These are phyloP conservation scores for Eremochloa ophiuroides DNA, from an alignment of 176 grass and related monocot species.

Conservation along the genomic window DNA sequence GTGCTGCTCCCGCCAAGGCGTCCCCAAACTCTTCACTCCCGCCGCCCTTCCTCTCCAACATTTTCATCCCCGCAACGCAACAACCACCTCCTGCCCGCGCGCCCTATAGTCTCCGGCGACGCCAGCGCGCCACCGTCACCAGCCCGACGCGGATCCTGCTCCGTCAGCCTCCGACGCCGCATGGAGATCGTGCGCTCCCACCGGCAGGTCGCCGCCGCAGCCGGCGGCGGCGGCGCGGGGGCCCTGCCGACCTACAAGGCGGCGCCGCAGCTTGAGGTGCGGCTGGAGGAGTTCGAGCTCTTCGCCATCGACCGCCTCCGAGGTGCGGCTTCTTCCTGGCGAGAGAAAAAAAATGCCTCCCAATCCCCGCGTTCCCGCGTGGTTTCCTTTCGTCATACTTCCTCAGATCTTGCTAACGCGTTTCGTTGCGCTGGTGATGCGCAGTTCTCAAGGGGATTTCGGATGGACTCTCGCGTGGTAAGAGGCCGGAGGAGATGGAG, in stretches of 20 bases:
- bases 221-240: not conserved
- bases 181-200: constrained; percentile 96
- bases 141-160: not conserved
- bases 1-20: constrained; percentile 23
- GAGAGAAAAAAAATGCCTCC: not conserved
- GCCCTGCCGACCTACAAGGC: constrained; percentile 66
- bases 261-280: constrained; percentile 76
- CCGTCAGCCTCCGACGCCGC: not conserved
- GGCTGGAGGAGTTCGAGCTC: constrained; percentile 89
- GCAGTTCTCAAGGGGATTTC: constrained; percentile 87
- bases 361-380: not conserved
- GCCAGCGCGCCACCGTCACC: not conserved
- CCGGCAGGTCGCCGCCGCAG: constrained; percentile 34
- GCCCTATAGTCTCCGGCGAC: not conserved
- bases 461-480: constrained; percentile 81
- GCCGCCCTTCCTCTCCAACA: not conserved
- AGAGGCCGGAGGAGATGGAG: constrained; percentile 86
- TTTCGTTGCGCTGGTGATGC: not conserved
- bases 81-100: not conserved
- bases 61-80: not conserved
- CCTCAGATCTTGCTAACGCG: not conserved
- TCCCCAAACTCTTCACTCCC: not conserved
- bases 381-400: not conserved
- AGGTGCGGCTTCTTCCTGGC: constrained; percentile 29
- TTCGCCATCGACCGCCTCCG: constrained; percentile 92